Conservation (phyloP, 495 filamentous ascomycete genomes). For the Aspergillus taichungensis region DNA sequence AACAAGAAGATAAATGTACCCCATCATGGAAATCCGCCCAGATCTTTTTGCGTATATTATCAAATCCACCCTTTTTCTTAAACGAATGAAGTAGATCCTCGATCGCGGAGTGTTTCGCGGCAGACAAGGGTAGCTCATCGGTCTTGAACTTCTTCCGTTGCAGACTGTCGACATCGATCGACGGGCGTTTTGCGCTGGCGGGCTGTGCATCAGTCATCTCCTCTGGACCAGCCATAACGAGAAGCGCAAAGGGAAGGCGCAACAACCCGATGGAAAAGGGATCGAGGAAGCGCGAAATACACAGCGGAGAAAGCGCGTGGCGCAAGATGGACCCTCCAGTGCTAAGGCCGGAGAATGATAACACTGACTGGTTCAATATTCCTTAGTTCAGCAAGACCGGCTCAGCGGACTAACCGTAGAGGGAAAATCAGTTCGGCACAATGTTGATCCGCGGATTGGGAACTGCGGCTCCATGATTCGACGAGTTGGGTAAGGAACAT, state of each 20-base stretch:
- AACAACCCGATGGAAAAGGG: neutral
- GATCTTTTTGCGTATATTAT: conserved; percentile 69
- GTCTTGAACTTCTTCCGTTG: conserved; percentile 68
- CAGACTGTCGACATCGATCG: conserved; percentile 27
- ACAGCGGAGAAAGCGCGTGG: neutral
- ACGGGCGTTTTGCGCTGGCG: conserved; percentile 16
- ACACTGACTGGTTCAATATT: too few relatives aligned
- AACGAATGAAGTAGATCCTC: conserved; percentile 71
- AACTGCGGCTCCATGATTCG: conserved; percentile 37
- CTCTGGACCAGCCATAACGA: conserved; percentile 38
- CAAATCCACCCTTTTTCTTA: conserved; percentile 88
- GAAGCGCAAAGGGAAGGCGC: neutral
- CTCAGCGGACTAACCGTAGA: neutral
- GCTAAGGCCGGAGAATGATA: too few relatives aligned
- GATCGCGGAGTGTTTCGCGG: conserved; percentile 63
- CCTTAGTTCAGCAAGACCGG: too few relatives aligned
- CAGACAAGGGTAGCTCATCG: conserved; percentile 69
- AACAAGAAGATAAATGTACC: conserved; percentile 37
- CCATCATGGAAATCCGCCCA: conserved; percentile 73
- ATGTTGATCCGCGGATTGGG: conserved; percentile 28
- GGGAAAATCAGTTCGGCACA: conserved; percentile 9
- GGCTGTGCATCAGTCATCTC: conserved; percentile 23
- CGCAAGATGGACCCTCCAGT: too few relatives aligned
- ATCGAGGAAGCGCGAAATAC: neutral
- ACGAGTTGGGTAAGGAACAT: conserved; percentile 4